These are phyloP conservation scores for Brassica cretica DNA, from an alignment of 345 rosid genomes.

Conservation along the genomic window DNA sequence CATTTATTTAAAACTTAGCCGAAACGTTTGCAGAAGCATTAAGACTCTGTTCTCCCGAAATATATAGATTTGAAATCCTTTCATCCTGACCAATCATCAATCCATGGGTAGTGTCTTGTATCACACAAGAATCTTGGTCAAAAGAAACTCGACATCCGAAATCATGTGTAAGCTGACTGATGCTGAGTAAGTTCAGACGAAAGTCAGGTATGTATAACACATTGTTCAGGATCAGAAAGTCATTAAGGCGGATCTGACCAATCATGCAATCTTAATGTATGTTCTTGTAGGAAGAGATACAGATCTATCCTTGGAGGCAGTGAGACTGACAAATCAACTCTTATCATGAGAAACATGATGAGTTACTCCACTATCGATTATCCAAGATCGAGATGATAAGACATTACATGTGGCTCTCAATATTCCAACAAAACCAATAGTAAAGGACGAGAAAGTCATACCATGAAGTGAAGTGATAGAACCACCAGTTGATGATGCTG, in stretches of 20 bases:
- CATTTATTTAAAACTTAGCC: not conserved
- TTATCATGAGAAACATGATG: not conserved
- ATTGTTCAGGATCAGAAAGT: not conserved
- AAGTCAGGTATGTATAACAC: not conserved
- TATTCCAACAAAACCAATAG: not conserved
- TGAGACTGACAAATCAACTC: too few species aligned
- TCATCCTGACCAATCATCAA: not conserved
- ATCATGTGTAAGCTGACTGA: not conserved
- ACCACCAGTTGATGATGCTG: not conserved
- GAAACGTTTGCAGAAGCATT: not conserved
- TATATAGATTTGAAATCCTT: not conserved
- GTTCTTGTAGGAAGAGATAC: not conserved
- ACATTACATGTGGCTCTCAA: not conserved
- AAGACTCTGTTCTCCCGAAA: not conserved
- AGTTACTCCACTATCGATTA: not conserved
- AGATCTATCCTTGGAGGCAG: not conserved
- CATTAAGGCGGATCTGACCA: not conserved
- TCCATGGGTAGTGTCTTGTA: not conserved
- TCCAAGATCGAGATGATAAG: not conserved
- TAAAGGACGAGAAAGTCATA: not conserved
- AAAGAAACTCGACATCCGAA: not conserved
- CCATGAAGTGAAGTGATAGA: not conserved
- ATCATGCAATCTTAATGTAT: not conserved
- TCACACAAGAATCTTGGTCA: not conserved
- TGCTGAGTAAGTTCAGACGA: not conserved